These are phyloP conservation scores for Anastatica hierochuntica DNA, from an alignment of 345 rosid genomes.

Conservation along the genomic window DNA sequence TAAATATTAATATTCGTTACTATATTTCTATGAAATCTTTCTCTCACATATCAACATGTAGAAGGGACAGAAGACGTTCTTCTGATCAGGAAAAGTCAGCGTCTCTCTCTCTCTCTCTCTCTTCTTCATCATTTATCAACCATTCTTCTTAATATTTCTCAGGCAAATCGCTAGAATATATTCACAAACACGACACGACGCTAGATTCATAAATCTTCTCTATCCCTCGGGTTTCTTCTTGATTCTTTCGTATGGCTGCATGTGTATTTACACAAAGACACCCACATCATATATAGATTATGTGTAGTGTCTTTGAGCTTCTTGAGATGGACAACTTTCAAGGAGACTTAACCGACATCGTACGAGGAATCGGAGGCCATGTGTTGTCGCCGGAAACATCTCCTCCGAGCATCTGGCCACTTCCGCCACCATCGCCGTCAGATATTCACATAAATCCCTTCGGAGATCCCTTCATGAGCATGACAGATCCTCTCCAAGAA, in stretches of 20 bases:
- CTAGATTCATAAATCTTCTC: too few relatives aligned
- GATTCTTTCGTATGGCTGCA: background rate
- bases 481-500: conserved; percentile 58
- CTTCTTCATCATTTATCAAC: conserved; percentile 2
- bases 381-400: conserved; percentile 15
- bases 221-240: too few relatives aligned
- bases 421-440: conserved; percentile 12
- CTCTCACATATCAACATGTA: too few relatives aligned
- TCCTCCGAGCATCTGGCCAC: conserved; percentile 9
- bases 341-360: conserved; percentile 72
- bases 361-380: conserved; percentile 38
- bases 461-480: conserved; percentile 72
- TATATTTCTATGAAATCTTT: too few relatives aligned
- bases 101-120: conserved; percentile 28
- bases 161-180: too few relatives aligned
- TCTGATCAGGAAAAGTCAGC: conserved; percentile 98
- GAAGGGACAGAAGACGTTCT: too few relatives aligned
- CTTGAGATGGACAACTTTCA: conserved; percentile 57
- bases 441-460: conserved; percentile 22
- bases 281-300: conserved; percentile 14
- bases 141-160: too few relatives aligned
- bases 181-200: too few relatives aligned
- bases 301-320: conserved; percentile 36
- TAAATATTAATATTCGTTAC: background rate
- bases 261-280: background rate